Conservation (phyloP, 495 filamentous ascomycete species). For the Lichina pygmaea region DNA sequence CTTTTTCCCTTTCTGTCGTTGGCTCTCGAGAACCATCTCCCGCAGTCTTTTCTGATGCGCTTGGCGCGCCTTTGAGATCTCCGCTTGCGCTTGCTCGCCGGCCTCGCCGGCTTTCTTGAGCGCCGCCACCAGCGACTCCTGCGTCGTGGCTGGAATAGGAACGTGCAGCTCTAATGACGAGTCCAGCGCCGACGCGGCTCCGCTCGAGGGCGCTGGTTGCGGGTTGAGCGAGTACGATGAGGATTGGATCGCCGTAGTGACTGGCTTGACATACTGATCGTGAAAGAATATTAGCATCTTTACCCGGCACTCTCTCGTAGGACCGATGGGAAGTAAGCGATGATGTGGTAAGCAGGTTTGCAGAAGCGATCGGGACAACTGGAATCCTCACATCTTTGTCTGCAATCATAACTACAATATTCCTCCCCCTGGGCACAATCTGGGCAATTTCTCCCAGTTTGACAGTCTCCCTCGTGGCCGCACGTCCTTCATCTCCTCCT, state of each 20-base stretch:
- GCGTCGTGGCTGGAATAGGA: conserved; percentile 39
- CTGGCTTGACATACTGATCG: conserved; percentile 33
- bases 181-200: not conserved
- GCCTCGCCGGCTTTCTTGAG: conserved; percentile 29
- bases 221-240: conserved; percentile 48
- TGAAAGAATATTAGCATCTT: no score
- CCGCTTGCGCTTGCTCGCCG: conserved; percentile 26
- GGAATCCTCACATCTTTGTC: conserved; percentile 26
- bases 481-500: conserved; percentile 1
- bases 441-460: conserved; percentile 47
- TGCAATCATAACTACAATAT: conserved; percentile 33
- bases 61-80: conserved; percentile 25
- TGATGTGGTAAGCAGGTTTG: not conserved
- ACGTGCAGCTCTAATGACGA: conserved; percentile 37
- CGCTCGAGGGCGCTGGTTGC: no score
- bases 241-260: conserved; percentile 39
- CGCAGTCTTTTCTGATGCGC: conserved; percentile 31
- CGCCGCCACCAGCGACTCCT: conserved; percentile 26
- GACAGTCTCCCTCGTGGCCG: conserved; percentile 16
- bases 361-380: not conserved
- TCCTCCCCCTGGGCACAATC: conserved; percentile 43
- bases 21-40: conserved; percentile 12
- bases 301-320: not conserved
- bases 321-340: not conserved
- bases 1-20: conserved; percentile 23